Conservation (phyloP, 2,329 filamentous ascomycete genomes). For the Aspergillus quadricinctus region DNA sequence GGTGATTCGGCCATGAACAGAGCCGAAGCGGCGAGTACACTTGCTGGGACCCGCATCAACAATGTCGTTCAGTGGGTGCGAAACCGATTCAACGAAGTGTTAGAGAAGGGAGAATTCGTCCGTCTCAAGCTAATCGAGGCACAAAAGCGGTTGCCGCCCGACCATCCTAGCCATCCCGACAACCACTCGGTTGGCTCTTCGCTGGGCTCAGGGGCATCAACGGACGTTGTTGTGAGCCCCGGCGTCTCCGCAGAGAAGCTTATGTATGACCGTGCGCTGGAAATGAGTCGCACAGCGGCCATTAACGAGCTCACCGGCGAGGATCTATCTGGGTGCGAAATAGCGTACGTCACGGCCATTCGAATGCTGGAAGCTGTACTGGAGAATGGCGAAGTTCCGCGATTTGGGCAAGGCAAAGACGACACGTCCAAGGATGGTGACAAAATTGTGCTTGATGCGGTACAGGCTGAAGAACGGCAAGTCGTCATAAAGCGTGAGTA, state of each 20-base stretch:
- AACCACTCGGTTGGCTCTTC: conserved; percentile 64
- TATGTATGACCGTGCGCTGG: conserved; percentile 95
- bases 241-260: conserved; percentile 93
- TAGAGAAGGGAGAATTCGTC: conserved; percentile 96
- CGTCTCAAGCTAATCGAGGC: conserved; percentile 80
- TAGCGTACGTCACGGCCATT: conserved; percentile 89
- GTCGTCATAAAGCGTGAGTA: conserved; percentile 48
- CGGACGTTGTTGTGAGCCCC: conserved; percentile 76
- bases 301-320: conserved; percentile 94
- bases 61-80: conserved; percentile 95
- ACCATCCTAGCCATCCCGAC: conserved; percentile 80
- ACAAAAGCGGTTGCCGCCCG: conserved; percentile 74
- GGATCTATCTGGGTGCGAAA: conserved; percentile 80
- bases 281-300: conserved; percentile 92
- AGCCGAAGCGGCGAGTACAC: conserved; percentile 47
- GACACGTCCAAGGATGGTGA: conserved; percentile 30
- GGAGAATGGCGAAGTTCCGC: conserved; percentile 66
- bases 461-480: conserved; percentile 46
- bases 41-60: conserved; percentile 70
- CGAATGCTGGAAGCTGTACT: conserved; percentile 92
- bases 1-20: conserved; percentile 40
- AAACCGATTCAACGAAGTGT: conserved; percentile 88
- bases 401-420: conserved; percentile 21
- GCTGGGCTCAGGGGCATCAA: conserved; percentile 58
- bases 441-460: conserved; percentile 37